Conservation (phyloP, 768 basidiomycete genomes). For the Termitomyces sp. region DNA sequence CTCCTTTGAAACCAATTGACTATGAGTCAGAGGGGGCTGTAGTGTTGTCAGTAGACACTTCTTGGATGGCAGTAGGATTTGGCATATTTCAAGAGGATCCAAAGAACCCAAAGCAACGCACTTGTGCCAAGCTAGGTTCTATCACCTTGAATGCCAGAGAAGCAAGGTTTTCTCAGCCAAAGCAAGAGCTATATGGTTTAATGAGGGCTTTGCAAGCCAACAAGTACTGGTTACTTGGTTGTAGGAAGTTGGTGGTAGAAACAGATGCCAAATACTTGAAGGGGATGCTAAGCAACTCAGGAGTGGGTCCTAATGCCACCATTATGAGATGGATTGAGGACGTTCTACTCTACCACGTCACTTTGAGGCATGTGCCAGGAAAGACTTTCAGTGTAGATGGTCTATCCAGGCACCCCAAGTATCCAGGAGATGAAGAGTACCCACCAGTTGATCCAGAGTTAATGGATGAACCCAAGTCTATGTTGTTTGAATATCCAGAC, state of each 20-base stretch:
- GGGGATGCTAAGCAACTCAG: background rate
- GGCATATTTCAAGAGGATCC: background rate
- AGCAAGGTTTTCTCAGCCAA: background rate
- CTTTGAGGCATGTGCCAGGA: background rate
- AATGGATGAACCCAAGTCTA: background rate
- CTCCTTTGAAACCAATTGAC: background rate
- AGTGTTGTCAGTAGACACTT: background rate
- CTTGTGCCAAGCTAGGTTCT: background rate
- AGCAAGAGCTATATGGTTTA: background rate
- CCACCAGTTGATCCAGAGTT: background rate
- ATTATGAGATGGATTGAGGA: background rate
- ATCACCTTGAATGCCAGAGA: background rate
- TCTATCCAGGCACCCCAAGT: background rate
- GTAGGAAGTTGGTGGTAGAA: background rate
- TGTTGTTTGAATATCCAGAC: background rate
- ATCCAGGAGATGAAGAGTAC: background rate
- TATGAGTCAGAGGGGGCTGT: background rate
- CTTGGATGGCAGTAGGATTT: background rate
- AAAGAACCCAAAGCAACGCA: background rate
- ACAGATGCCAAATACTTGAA: background rate
- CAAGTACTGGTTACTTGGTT: background rate
- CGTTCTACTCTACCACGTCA: background rate
- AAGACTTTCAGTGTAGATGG: background rate
- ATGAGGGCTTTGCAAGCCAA: background rate
- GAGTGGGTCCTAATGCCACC: background rate